Conservation (phyloP, 441 rosid species). For the Erodium trifolium region DNA sequence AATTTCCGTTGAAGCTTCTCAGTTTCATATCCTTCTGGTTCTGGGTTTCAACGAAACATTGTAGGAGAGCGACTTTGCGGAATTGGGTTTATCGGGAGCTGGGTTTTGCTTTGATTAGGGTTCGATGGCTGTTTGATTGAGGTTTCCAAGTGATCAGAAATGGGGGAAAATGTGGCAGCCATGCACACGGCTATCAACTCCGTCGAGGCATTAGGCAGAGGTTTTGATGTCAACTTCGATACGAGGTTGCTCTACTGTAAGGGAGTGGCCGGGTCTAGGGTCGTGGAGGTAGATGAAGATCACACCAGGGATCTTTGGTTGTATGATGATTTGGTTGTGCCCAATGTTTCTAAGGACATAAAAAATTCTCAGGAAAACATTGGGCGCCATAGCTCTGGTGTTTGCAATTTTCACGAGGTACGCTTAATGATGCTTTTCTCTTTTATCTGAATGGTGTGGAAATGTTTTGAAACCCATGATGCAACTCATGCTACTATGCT, state of each 20-base stretch:
- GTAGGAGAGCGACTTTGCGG: not conserved
- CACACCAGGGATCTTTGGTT: conserved; percentile 42
- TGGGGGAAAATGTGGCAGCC: conserved; percentile 31
- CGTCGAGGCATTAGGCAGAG: conserved; percentile 60
- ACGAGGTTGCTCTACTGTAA: conserved; percentile 68
- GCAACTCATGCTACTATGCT: too few relatives aligned
- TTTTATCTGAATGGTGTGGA: too few relatives aligned
- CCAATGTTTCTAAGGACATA: conserved; percentile 50
- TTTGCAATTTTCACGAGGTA: conserved; percentile 45
- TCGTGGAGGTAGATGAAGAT: conserved; percentile 51
- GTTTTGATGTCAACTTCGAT: conserved; percentile 66
- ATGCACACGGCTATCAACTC: conserved; percentile 51
- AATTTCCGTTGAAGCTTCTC: not conserved
- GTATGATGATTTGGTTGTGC: conserved; percentile 31
- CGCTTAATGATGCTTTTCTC: not conserved
- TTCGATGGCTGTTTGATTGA: conserved; percentile 3
- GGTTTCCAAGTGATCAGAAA: conserved; percentile 16
- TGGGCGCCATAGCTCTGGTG: conserved; percentile 43
- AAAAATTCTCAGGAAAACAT: conserved; percentile 23
- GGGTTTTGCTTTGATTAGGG: conserved; percentile 3
- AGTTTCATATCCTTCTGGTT: not conserved
- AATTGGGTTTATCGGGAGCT: conserved; percentile 1
- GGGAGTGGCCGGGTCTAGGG: conserved; percentile 29
- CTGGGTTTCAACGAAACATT: conserved; percentile 8
- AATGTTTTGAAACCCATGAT: too few relatives aligned